Evolutionary conservation across 306 rosid genomes (phyloP).

Genomic region (Trifolium repens): DNA sequence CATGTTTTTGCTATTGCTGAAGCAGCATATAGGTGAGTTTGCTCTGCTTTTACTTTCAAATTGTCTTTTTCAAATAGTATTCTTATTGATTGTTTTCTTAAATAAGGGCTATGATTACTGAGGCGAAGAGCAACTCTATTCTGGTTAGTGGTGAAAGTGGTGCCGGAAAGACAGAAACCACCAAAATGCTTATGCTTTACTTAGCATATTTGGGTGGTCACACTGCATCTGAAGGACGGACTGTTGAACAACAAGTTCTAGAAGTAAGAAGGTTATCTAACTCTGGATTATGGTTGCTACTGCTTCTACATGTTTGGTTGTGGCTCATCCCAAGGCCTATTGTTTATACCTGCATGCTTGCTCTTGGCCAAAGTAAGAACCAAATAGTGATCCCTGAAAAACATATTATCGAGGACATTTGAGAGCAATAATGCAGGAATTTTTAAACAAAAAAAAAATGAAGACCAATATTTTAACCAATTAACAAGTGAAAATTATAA

Average conservation of each 20-base stretch:
- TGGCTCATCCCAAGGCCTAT: slow-evolving; percentile 27
- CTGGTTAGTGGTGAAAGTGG: slow-evolving; percentile 97
- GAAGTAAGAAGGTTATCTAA: slow-evolving; percentile 71
- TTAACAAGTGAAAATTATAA: slow-evolving; percentile 11
- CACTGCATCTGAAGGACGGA: slow-evolving; percentile 70
- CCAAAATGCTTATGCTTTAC: slow-evolving; percentile 94
- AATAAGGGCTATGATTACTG: slow-evolving; percentile 81
- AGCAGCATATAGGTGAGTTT: slow-evolving; percentile 78
- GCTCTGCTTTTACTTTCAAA: slow-evolving; percentile 40
- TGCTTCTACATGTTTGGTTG: slow-evolving; percentile 36
- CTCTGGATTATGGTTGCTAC: slow-evolving; percentile 43
- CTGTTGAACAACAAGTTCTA: slow-evolving; percentile 86
- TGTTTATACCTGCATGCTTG: slow-evolving; percentile 39
- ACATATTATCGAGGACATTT: slow-evolving; percentile 7
- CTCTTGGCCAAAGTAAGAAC: slow-evolving; percentile 37
- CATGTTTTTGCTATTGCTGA: slow-evolving; percentile 94
- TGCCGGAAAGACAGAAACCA: slow-evolving; percentile 95
- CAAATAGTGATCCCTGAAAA: slow-evolving; percentile 28
- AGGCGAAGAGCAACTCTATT: slow-evolving; percentile 83
- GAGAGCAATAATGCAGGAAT: slow-evolving; percentile 15
- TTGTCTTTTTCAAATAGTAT: slow-evolving; percentile 39
- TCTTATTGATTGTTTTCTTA: slow-evolving; percentile 35
- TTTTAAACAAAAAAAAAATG: slow-evolving; percentile 8
- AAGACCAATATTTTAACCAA: slow-evolving; percentile 29
- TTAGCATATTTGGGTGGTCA: slow-evolving; percentile 89